Percentiles rank a stretch among this genome's conserved stretches.
These are phyloP conservation scores for Russula compacta DNA, from an alignment of 768 basidiomycete species.

Conservation along the genomic window DNA sequence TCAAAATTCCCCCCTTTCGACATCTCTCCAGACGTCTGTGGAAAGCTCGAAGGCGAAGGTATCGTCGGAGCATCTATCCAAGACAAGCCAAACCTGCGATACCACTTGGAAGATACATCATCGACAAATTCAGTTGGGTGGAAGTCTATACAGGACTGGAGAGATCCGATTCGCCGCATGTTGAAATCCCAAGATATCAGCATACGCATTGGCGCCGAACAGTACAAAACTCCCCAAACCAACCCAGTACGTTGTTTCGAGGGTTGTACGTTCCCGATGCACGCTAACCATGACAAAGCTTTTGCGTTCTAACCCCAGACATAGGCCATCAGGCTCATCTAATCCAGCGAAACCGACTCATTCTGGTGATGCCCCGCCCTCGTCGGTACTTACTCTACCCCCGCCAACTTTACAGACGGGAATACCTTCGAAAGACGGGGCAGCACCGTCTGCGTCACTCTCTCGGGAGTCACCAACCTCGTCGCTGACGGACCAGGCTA, in stretches of 20 bases:
- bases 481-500: not conserved
- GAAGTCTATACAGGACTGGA: not conserved
- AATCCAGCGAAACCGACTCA: not conserved
- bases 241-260: not conserved
- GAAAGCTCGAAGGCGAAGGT: constrained; percentile 6
- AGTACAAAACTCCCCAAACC: not conserved
- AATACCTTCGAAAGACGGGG: not conserved
- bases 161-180: not conserved
- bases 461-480: not conserved
- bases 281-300: not conserved
- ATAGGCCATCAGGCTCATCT: not conserved
- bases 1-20: not conserved
- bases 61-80: not conserved
- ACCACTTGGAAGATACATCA: not conserved
- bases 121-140: not conserved
- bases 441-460: not conserved
- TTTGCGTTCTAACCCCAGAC: not conserved
- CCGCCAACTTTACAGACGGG: not conserved
- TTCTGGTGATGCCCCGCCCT: not conserved
- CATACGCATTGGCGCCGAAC: not conserved
- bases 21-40: not conserved
- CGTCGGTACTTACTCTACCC: not conserved
- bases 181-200: not conserved
- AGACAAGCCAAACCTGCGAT: not conserved
- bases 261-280: not conserved